Percentiles rank a stretch among this genome's conserved stretches.
phyloP scores from a whole-genome alignment of 1,284 basidiomycete genomes.

The Heterobasidion occidentale region DNA sequence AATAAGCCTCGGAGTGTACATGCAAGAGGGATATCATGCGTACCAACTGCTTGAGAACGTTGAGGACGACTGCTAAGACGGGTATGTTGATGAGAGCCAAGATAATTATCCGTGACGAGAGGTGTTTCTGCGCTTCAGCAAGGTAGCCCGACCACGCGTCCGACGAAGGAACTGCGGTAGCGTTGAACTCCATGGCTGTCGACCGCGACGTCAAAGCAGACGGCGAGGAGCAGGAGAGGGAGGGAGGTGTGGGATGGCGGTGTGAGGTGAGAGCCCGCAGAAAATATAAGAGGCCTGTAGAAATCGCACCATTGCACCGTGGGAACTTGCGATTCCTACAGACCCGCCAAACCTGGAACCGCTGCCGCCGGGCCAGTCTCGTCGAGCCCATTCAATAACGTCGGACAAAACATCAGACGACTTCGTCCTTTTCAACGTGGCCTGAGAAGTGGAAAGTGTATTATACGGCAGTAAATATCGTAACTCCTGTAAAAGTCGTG shows the following conservation, averaged over 20 bases:
- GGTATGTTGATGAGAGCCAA: constrained; percentile 32
- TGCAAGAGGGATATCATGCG: constrained; percentile 13
- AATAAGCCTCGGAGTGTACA: background rate
- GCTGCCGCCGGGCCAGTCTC: background rate
- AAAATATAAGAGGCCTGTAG: background rate
- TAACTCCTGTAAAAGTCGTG: no score
- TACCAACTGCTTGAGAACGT: constrained; percentile 57
- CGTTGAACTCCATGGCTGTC: constrained; percentile 23
- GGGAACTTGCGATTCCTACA: background rate
- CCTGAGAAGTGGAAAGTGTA: no score
- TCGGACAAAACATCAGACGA: no score
- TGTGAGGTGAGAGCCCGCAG: background rate
- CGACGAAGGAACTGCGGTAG: constrained; percentile 15
- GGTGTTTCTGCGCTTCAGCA: constrained; percentile 28
- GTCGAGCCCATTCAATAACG: background rate
- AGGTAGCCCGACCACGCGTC: constrained; percentile 42
- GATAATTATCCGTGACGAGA: constrained; percentile 20
- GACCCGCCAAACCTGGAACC: background rate
- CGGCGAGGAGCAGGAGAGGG: background rate
- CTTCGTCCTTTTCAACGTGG: no score
- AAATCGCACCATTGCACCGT: constrained; percentile 8
- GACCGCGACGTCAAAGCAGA: background rate
- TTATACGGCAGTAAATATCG: no score
- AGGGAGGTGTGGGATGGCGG: background rate
- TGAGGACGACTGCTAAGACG: constrained; percentile 41